Evolutionary conservation across 208 protist species (phyloP).

Genomic region (Naegleria fowleri): DNA sequence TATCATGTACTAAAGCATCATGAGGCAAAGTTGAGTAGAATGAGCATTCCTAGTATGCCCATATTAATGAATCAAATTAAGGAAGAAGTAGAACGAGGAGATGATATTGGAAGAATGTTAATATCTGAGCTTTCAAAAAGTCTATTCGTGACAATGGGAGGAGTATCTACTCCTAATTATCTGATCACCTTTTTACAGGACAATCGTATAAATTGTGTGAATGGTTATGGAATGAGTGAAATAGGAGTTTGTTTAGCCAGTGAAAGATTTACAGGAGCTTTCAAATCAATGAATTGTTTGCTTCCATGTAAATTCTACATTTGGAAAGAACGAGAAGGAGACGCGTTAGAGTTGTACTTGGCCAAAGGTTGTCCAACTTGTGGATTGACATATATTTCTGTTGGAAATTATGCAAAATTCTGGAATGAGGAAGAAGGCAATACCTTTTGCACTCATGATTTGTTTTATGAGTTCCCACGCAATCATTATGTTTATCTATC

Average conservation of each 20-base stretch:
- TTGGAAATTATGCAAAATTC: neutral
- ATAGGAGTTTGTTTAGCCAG: neutral
- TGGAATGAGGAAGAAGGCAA: neutral
- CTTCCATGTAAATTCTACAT: neutral
- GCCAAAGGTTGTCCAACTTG: neutral
- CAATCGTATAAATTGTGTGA: neutral
- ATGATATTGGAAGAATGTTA: no score
- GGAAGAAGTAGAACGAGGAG: no score
- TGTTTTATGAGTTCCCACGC: neutral
- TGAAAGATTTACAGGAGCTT: neutral
- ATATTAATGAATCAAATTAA: neutral
- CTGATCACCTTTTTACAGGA: neutral
- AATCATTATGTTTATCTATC: neutral
- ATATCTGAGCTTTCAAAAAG: neutral
- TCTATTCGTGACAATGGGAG: neutral
- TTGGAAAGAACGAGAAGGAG: neutral
- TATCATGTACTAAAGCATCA: neutral
- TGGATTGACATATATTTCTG: neutral
- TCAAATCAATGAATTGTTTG: neutral
- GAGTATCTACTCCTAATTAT: neutral
- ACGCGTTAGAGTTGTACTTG: neutral
- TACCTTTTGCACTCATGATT: neutral
- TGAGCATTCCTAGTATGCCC: neutral
- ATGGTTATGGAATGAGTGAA: neutral
- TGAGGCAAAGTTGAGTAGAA: neutral